Base-by-base conservation (phyloP, 345 rosid species). In the Erucastrum elatum region DNA sequence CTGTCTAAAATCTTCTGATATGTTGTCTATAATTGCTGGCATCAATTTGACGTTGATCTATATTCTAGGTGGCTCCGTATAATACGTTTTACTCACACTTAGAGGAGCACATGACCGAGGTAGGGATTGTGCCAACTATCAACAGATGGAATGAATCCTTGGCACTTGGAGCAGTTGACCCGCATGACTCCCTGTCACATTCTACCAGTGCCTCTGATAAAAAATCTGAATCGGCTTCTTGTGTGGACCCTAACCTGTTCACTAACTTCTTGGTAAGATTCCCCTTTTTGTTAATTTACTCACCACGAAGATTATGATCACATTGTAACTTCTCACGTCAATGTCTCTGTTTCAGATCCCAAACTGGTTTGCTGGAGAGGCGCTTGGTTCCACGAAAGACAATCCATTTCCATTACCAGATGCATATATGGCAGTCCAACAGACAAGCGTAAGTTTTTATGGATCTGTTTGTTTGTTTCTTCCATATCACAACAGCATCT, bases 1-100 rank as follows among this genome's bases (percentile, higher is more conserved):
- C 30, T 77, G 33, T 63, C 33, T 6, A 63, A 63, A 25, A 34
- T 70, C 49, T 39, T 71, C n/a, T 39, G 37, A 39, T 78, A 5
- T 70, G 51, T 66, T 37, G 15, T 78, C 1, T 12, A 13, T 68
- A 64, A 79, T 33, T 75, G 41, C 12, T 75, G 68, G 56, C 62
- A 80, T 70, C 68, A 31, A n/a, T n/a, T n/a, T n/a, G n/a, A n/a
- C n/a, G n/a, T n/a, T n/a, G n/a, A n/a, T n/a, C n/a, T n/a, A n/a
- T n/a, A n/a, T n/a, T n/a, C n/a, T n/a, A n/a, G 99, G 94, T 95
- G 83, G 98, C 99, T 53, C 98, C 98, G 37, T 96, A 93, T 75
- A 96, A 96, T 85, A 90, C 98, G 31, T 93, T 84, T 86, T 91
- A 93, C 82, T 80, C 97, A 35, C 86, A 87, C 80, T 84, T 96